Evolutionary conservation across 108 stramenopile species (phyloP).

Genomic region (Nannochloropsis oceanica): DNA sequence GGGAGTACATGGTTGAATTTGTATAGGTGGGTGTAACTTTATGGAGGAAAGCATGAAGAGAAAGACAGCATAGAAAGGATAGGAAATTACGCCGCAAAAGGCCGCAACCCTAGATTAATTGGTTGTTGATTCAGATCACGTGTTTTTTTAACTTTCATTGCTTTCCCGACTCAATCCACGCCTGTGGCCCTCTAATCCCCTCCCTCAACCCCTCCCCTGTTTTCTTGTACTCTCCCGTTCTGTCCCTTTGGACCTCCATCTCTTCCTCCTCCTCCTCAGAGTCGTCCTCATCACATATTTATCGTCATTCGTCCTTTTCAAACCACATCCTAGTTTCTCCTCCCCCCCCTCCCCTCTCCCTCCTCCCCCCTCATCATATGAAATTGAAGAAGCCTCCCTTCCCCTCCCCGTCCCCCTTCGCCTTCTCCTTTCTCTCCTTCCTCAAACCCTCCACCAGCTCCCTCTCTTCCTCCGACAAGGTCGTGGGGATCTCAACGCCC

Average conservation of each 20-base stretch:
- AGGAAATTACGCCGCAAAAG: no score
- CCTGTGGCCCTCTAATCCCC: background rate
- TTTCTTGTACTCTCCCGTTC: background rate
- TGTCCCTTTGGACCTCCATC: constrained; percentile 34
- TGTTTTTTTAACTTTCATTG: background rate
- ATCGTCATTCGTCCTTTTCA: background rate
- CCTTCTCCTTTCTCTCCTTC: background rate
- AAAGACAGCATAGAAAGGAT: no score
- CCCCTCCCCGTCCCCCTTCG: background rate
- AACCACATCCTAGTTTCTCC: no score
- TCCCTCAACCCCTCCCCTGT: background rate
- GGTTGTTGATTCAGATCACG: background rate
- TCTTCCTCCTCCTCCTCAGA: background rate
- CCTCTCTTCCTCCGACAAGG: constrained; percentile 68
- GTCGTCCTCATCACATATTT: background rate
- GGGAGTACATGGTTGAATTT: no score
- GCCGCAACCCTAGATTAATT: background rate
- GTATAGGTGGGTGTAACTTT: no score
- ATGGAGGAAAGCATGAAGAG: no score
- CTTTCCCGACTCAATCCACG: background rate
- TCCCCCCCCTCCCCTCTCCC: background rate
- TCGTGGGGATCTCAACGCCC: constrained; percentile 79
- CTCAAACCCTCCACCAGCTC: constrained; percentile 58
- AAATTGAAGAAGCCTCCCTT: background rate
- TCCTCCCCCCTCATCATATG: background rate